Base-by-base conservation (phyloP, 2,329 filamentous ascomycete genomes). In the Akanthomyces uredinophilus region DNA sequence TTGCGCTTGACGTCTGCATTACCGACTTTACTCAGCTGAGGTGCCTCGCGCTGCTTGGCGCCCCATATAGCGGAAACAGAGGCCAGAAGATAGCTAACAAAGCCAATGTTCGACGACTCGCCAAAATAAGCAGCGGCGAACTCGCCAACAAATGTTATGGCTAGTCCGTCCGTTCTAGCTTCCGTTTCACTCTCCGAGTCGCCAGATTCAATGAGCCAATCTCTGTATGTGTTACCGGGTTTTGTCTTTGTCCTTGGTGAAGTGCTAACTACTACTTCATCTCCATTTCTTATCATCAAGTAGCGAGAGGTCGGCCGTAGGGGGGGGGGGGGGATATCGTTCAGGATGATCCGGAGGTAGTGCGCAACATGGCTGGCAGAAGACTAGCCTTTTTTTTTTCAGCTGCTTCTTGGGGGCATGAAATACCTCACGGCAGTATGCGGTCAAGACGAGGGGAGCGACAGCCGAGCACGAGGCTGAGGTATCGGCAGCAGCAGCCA, bases 91-190 rank as follows among this genome's bases (percentile, higher is more conserved):
- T 65, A 61, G 20, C 66, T 60, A 4, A 64, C 66, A 20, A 69
- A 69, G 14, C 64, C 64, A 43, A 69, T 69, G 10, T 69, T 69
- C 11, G 68, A 69, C 5, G 67, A 66, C 16, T 68, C 64, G 3
- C 68, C 68, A 49, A 69, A 69, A 51, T 65, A 69, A 4, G 64
- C 62, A 39, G 65, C 65, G 7, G 59, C 62, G 11, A 64, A 60
- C 18, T 68, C 68, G 11, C 63, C 66, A 24, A 64, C 65, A 49
- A 67, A 67, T 5, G 64, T 65, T 10, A 69, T 68, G n/a, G 65
- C 68, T 4, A 69, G 61, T 1, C 68, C 68, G 39, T 69, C 67
- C 2, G 67, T 69, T 46, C 62, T 55, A n/a, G 64, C 59, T 29
- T 68, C 66, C 6, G 60, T 60, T 32, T 65, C 37, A 20, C 62